Base-by-base conservation (phyloP, 495 filamentous ascomycete genomes). In the Chaetomium cochliodes region DNA sequence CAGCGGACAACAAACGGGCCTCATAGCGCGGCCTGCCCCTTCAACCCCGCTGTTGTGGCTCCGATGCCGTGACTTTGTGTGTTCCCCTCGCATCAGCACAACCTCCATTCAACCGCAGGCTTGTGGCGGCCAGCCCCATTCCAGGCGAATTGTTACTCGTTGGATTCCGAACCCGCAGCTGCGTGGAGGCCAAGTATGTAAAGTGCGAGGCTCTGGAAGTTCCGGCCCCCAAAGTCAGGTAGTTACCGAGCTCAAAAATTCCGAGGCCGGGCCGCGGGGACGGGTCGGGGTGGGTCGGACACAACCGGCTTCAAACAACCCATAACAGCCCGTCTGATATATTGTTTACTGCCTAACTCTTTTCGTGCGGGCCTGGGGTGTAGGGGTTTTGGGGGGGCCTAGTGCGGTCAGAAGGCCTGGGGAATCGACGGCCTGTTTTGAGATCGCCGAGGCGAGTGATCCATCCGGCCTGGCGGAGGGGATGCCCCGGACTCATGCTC, bases 11-110 rank as follows among this genome's bases (percentile, higher is more conserved):
- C 46, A 22, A 23, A 23, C 20, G 46, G 46, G 46, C 46, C 46
- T 50, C 46, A 50, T 50, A 20, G 46, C 18, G n/a, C 16, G 46
- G 51, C 25, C 51, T 5, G 0, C n/a, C 5, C 5, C 46, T 12
- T 26, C n/a, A 44, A 23, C n/a, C 59, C 59, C 49, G 33, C 47
- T 60, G 41, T 15, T 50, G 58, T 60, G 58, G 26, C 28, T 44
- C 42, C 23, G 58, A 60, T 18, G 20, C 37, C 16, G 44, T 60
- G 58, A 2, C n/a, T 50, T 30, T 30, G 28, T 30, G 42, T 50
- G 44, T 44, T 15, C 41, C 13, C 41, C 15, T 44, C 33, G 20
- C 18, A 13, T 20, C 16, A n/a, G 18, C 22, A 3, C 18, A 47
- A 12, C 2, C n/a, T 16, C 11, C 9, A 37, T 12, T 37, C 47